phyloP scores from a whole-genome alignment of 495 filamentous ascomycete species.

The Penicillium angulare region DNA sequence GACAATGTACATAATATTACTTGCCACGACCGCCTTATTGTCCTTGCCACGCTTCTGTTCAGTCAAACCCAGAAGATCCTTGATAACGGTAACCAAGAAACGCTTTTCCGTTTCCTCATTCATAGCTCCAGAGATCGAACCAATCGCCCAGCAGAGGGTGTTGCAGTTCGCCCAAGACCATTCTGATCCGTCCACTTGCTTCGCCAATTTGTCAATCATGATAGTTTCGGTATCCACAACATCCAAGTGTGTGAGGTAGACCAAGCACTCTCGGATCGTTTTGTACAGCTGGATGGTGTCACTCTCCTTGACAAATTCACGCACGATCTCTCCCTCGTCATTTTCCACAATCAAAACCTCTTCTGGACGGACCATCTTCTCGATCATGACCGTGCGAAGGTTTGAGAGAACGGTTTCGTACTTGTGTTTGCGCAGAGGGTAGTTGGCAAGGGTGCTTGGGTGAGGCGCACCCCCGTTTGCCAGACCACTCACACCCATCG shows the following conservation, averaged over 20 bases:
- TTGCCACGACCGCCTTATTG: conserved; percentile 98
- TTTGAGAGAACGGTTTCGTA: conserved; percentile 93
- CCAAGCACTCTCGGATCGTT: conserved; percentile 93
- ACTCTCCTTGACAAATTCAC: conserved; percentile 98
- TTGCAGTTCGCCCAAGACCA: conserved; percentile 99
- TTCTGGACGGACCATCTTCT: conserved; percentile 98
- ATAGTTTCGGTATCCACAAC: conserved; percentile 97
- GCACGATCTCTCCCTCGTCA: conserved; percentile 97
- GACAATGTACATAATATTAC: conserved; percentile 99
- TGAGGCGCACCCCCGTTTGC: conserved; percentile 81
- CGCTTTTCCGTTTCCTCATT: conserved; percentile 99
- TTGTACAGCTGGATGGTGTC: conserved; percentile 99
- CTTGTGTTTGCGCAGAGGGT: conserved; percentile 94
- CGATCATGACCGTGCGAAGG: conserved; percentile 95
- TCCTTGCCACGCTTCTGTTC: conserved; percentile 99
- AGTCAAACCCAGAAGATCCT: conserved; percentile 94
- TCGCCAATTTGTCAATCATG: conserved; percentile 96
- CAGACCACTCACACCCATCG: conserved; percentile 67
- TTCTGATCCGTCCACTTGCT: conserved; percentile 90
- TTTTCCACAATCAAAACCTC: conserved; percentile 99
- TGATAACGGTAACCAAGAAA: conserved; percentile 97
- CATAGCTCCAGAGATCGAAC: conserved; percentile 97
- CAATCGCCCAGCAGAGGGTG: conserved; percentile 98
- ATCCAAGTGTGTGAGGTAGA: conserved; percentile 96
- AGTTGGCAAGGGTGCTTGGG: conserved; percentile 76